Base-by-base conservation (phyloP, 306 rosid genomes). In the Hippophae rhamnoides region DNA sequence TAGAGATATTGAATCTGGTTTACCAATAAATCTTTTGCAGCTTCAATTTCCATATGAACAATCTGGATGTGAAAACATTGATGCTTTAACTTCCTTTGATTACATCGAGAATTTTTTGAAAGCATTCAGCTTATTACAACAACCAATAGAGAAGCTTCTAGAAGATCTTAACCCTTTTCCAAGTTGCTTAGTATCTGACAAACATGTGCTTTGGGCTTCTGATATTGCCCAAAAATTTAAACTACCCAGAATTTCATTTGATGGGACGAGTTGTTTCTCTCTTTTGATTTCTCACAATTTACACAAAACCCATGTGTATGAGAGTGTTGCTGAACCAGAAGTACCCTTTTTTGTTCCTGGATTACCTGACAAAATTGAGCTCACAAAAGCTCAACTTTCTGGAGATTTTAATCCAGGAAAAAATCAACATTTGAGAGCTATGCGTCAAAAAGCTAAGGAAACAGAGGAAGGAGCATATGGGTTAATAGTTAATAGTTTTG, bases 401-500 rank as follows among this genome's bases (percentile, higher is more conserved):
- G 58, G 6, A 4, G 0, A 7, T 12, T 0, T 64, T 52, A 5
- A 5, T 12, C 58, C 62, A 0, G 14, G 40, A 0, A 0, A 61
- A 18, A 10, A 31, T 31, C 38, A 51, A 7, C 56, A 26, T 0
- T 59, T 46, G 8, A 12, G 9, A 1, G 44, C 9, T 2, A n/a
- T 31, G 7, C 57, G 57, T 0, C 61, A 60, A 27, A 41, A 71
- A 10, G 49, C 65, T 7, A 0, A 1, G 1, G 74, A 43, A 1
- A 69, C 73, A 14, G 80, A 77, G 38, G 56, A 9, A 27, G 60
- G 9, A 47, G 70, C 82, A 11, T 61, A 76, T 50, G 93, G 82
- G 13, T 60, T 60, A 8, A 43, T 85, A 31, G 31, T 84, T 11
- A 81, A 81, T 27, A 66, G 71, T 55, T 84, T 74, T 52, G 79